Conservation (phyloP, 306 rosid genomes). For the Mimosa pudica region DNA sequence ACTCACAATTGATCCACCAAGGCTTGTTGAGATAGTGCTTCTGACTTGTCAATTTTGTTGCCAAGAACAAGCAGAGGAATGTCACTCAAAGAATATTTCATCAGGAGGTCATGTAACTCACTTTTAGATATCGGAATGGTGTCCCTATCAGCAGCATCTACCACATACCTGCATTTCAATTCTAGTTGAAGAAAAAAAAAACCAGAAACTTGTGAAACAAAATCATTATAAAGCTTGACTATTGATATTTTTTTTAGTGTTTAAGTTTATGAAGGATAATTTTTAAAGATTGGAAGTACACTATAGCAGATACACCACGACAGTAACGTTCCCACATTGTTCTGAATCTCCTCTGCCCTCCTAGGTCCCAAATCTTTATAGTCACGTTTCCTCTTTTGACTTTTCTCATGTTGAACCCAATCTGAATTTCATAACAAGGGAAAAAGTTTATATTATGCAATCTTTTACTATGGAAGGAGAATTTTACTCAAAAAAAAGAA, state of each 20-base stretch:
- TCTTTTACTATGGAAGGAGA: neutral
- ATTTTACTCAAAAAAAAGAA: neutral
- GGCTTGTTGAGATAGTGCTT: slow-evolving; percentile 66
- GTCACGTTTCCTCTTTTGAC: slow-evolving; percentile 92
- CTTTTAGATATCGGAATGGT: slow-evolving; percentile 81
- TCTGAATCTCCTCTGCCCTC: slow-evolving; percentile 58
- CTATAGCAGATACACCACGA: slow-evolving; percentile 90
- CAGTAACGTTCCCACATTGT: slow-evolving; percentile 98
- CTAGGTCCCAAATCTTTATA: slow-evolving; percentile 97
- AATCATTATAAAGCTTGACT: slow-evolving; percentile 4
- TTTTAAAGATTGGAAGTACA: slow-evolving; percentile 52
- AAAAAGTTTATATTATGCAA: neutral
- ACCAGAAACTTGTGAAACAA: neutral
- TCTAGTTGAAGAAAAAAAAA: slow-evolving; percentile 28
- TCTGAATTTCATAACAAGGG: slow-evolving; percentile 45
- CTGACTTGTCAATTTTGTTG: slow-evolving; percentile 73
- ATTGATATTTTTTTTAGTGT: neutral
- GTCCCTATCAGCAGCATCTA: slow-evolving; percentile 95
- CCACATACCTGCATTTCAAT: slow-evolving; percentile 67
- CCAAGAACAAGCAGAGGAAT: slow-evolving; percentile 69
- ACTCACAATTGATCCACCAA: slow-evolving; percentile 69
- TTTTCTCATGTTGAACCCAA: slow-evolving; percentile 91
- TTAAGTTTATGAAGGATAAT: slow-evolving; percentile 12
- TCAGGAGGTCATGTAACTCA: slow-evolving; percentile 85
- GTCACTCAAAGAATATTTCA: slow-evolving; percentile 65